Percentiles rank a stretch among this genome's conserved stretches.
Conservation (phyloP, 1,139 yeast species). For the Saccharomyces pastorianus region DNA sequence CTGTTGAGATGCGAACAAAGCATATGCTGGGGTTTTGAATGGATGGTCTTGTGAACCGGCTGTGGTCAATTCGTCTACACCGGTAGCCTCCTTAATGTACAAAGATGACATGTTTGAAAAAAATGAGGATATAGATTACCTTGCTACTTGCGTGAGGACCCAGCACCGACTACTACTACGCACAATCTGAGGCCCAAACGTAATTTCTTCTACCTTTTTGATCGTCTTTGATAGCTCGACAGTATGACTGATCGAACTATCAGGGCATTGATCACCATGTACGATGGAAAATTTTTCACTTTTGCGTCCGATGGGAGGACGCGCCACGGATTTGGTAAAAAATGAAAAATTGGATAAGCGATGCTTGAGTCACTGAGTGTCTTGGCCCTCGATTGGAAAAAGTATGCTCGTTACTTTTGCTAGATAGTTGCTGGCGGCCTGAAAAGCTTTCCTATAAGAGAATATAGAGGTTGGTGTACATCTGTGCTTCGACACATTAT, state of each 20-base stretch:
- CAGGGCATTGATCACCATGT: not conserved
- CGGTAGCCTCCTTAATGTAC: conserved; percentile 67
- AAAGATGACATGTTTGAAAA: conserved; percentile 23
- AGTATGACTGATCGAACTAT: not conserved
- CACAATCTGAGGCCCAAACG: not conserved
- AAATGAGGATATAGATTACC: not conserved
- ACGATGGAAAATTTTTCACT: not conserved
- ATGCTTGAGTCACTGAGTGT: not conserved
- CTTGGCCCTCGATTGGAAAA: not conserved
- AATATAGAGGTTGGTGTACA: not conserved
- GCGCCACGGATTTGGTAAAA: not conserved
- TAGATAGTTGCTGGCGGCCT: not conserved
- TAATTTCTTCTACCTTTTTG: not conserved
- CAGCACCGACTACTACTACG: not conserved
- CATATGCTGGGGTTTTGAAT: conserved; percentile 76
- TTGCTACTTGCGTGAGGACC: not conserved
- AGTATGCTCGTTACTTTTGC: not conserved
- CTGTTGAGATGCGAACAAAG: conserved; percentile 42
- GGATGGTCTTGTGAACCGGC: conserved; percentile 65
- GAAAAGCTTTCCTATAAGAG: not conserved
- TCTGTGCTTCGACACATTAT: not conserved
- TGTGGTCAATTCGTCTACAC: conserved; percentile 49
- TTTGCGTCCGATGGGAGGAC: not conserved
- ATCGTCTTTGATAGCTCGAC: not conserved
- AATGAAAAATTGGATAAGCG: not conserved